phyloP scores from a whole-genome alignment of 495 filamentous ascomycete genomes.

The Durotheca rogersii region DNA sequence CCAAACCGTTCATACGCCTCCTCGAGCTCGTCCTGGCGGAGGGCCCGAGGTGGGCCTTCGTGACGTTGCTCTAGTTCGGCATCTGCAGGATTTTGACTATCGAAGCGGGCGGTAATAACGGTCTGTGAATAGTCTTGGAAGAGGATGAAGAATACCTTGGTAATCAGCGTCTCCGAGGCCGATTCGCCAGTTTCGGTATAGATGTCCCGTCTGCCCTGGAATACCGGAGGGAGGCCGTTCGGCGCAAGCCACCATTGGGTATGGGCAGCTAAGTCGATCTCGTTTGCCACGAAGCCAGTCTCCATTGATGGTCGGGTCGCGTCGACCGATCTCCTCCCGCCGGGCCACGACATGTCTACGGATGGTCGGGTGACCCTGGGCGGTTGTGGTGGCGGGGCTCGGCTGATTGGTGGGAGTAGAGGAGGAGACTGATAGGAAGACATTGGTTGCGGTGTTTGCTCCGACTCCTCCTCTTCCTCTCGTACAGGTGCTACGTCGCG shows the following conservation, averaged over 20 bases:
- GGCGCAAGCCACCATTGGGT: slow-evolving; percentile 84
- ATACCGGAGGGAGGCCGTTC: slow-evolving; percentile 70
- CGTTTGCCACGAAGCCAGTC: slow-evolving; percentile 77
- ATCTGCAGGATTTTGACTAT: slow-evolving; percentile 69
- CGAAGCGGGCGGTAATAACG: slow-evolving; percentile 76
- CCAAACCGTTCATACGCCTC: slow-evolving; percentile 77
- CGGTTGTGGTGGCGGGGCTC: slow-evolving; percentile 50
- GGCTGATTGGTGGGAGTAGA: slow-evolving; percentile 47
- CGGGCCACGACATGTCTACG: slow-evolving; percentile 62
- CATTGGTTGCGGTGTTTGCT: slow-evolving; percentile 37
- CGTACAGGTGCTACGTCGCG: slow-evolving; percentile 5
- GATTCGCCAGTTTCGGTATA: slow-evolving; percentile 82
- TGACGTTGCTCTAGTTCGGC: slow-evolving; percentile 81
- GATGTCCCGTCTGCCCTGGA: slow-evolving; percentile 82
- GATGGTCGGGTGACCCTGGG: slow-evolving; percentile 62
- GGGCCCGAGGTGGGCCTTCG: slow-evolving; percentile 74
- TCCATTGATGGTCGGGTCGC: slow-evolving; percentile 60
- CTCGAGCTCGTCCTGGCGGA: slow-evolving; percentile 94
- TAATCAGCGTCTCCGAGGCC: slow-evolving; percentile 61
- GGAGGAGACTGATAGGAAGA: slow-evolving; percentile 56
- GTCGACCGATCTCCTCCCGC: slow-evolving; percentile 72
- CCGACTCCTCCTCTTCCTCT: slow-evolving; percentile 20
- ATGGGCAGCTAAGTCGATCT: slow-evolving; percentile 72
- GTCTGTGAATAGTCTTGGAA: slow-evolving; percentile 97
- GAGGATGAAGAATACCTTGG: slow-evolving; percentile 79